A percentile compares a stretch with the other conserved stretches of the same genome.
Conservation (phyloP, 331 rosid genomes). For the Telfairia occidentalis region DNA sequence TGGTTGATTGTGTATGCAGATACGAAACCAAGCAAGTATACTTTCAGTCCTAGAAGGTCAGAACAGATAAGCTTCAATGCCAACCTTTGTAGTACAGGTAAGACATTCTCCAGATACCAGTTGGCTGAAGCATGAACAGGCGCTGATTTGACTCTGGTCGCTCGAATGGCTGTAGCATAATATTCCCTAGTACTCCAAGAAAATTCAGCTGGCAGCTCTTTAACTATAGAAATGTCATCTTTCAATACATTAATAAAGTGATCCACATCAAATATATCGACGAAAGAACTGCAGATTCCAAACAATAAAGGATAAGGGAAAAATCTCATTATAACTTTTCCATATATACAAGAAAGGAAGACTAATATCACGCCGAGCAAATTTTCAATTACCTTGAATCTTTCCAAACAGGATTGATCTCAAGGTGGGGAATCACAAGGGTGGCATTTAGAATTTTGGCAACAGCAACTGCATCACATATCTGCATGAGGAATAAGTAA, state of each 20-base stretch:
- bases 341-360: neutral
- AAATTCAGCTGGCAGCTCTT: slow-evolving; percentile 28
- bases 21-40: neutral
- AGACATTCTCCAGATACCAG: slow-evolving; percentile 38
- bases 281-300: slow-evolving; percentile 31
- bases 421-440: slow-evolving; percentile 38
- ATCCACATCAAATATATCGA: slow-evolving; percentile 35
- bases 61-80: slow-evolving; percentile 26
- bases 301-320: slow-evolving; percentile 4
- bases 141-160: slow-evolving; percentile 13
- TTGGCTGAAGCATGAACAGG: slow-evolving; percentile 37
- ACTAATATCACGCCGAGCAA: neutral
- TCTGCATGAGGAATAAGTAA: slow-evolving; percentile 19
- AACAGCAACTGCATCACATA: slow-evolving; percentile 48
- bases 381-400: slow-evolving; percentile 50
- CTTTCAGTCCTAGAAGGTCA: slow-evolving; percentile 57
- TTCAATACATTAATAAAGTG: slow-evolving; percentile 30
- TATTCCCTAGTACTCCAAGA: slow-evolving; percentile 47
- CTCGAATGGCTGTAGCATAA: slow-evolving; percentile 15
- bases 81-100: slow-evolving; percentile 46
- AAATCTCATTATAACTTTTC: neutral
- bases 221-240: slow-evolving; percentile 28
- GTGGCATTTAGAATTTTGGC: slow-evolving; percentile 37
- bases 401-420: slow-evolving; percentile 45
- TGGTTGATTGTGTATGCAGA: neutral